These are phyloP conservation scores for Gossypium sturtianum DNA, from an alignment of 345 rosid species.

Conservation along the genomic window DNA sequence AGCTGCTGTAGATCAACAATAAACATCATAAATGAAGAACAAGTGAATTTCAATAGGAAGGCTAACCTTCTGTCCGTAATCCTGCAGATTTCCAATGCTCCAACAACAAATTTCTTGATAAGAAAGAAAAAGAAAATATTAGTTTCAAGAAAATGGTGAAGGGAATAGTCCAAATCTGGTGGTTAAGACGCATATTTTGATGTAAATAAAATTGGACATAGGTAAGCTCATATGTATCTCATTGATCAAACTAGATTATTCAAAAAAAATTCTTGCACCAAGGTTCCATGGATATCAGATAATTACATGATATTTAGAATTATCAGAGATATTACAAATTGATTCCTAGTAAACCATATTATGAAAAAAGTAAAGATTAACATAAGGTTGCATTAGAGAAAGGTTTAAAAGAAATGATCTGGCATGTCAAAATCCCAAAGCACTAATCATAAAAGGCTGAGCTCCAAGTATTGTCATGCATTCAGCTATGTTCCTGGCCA, in stretches of 20 bases:
- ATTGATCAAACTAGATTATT: background rate
- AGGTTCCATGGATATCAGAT: background rate
- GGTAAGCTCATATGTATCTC: background rate
- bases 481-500: slow-evolving; percentile 78
- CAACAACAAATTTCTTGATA: slow-evolving; percentile 41
- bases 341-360: too few relatives aligned
- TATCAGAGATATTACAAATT: too few relatives aligned
- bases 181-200: background rate
- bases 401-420: slow-evolving; percentile 33
- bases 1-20: background rate
- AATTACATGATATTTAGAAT: background rate
- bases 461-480: slow-evolving; percentile 78
- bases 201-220: background rate
- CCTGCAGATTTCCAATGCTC: slow-evolving; percentile 46
- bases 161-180: background rate
- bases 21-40: background rate
- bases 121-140: background rate
- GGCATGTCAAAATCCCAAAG: slow-evolving; percentile 67
- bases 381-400: background rate
- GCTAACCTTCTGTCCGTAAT: slow-evolving; percentile 35
- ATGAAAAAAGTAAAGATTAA: too few relatives aligned
- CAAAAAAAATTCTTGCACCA: background rate
- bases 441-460: slow-evolving; percentile 68
- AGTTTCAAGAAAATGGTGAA: background rate
- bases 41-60: background rate